Evolutionary conservation across 768 basidiomycete species (phyloP).

Genomic region (Phaffia australis): DNA sequence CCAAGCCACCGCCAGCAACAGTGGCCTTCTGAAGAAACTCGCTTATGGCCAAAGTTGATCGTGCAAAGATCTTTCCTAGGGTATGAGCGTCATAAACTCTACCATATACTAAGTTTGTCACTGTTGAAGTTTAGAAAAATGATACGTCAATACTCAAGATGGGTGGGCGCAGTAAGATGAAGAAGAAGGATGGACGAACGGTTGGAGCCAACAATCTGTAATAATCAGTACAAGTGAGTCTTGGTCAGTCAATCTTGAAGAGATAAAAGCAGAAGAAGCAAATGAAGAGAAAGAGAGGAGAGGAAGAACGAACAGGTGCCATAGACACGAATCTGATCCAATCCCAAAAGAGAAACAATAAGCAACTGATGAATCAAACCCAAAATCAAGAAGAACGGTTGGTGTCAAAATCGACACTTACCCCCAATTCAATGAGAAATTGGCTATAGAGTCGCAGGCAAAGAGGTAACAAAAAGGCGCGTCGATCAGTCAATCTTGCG

Average conservation of each 20-base stretch:
- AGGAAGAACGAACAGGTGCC: too few relatives aligned
- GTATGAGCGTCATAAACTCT: conserved; percentile 65
- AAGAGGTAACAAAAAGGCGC: neutral
- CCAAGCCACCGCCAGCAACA: too few relatives aligned
- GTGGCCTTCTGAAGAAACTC: too few relatives aligned
- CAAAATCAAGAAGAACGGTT: conserved; percentile 43
- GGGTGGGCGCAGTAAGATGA: conserved; percentile 38
- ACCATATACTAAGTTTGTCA: conserved; percentile 77
- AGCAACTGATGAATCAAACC: neutral
- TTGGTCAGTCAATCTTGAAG: too few relatives aligned
- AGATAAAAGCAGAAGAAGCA: too few relatives aligned
- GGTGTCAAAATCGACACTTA: neutral
- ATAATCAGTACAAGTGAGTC: too few relatives aligned
- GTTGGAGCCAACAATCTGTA: neutral
- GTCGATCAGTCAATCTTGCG: neutral
- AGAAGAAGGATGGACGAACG: neutral
- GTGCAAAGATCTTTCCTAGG: neutral
- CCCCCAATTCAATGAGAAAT: conserved; percentile 16
- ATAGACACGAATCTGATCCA: too few relatives aligned
- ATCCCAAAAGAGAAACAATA: too few relatives aligned
- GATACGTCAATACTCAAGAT: conserved; percentile 74
- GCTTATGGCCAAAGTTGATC: neutral
- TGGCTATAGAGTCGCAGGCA: neutral
- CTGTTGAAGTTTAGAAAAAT: conserved; percentile 61
- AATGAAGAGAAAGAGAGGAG: too few relatives aligned